Percentiles rank a stretch among this genome's conserved stretches.
These are phyloP conservation scores for Macrophomina phaseolina DNA, from an alignment of 2,329 filamentous ascomycete genomes.

Conservation along the genomic window DNA sequence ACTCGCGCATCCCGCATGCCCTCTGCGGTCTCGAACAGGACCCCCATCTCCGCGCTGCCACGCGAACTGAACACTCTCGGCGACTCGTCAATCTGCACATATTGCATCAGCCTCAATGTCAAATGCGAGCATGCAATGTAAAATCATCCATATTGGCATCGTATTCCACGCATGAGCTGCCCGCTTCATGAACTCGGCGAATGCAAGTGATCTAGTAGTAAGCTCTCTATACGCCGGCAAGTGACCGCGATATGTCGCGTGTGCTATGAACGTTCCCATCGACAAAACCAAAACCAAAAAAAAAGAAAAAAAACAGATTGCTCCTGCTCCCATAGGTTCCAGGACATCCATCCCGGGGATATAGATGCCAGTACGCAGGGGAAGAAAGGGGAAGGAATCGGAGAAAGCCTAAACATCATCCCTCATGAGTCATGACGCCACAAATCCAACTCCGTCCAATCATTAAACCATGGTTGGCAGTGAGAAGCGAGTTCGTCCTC, in stretches of 20 bases:
- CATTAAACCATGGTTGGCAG: neutral
- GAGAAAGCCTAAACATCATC: conserved; percentile 1
- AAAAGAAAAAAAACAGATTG: too few relatives aligned
- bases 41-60: neutral
- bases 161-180: neutral
- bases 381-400: conserved; percentile 15
- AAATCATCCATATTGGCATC: neutral
- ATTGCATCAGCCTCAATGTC: neutral
- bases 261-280: neutral
- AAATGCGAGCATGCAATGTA: neutral
- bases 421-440: conserved; percentile 15
- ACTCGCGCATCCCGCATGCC: neutral
- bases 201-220: neutral
- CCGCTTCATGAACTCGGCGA: neutral
- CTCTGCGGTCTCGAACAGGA: neutral
- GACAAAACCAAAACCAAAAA: too few relatives aligned
- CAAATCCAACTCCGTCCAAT: neutral
- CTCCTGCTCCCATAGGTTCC: too few relatives aligned
- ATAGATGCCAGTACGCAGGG: neutral
- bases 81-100: too few relatives aligned
- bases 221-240: neutral
- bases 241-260: neutral
- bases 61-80: neutral
- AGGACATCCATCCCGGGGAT: too few relatives aligned
- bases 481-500: neutral